Conservation (phyloP, 495 filamentous ascomycete species). For the Hypoxylon lienhwacheense region DNA sequence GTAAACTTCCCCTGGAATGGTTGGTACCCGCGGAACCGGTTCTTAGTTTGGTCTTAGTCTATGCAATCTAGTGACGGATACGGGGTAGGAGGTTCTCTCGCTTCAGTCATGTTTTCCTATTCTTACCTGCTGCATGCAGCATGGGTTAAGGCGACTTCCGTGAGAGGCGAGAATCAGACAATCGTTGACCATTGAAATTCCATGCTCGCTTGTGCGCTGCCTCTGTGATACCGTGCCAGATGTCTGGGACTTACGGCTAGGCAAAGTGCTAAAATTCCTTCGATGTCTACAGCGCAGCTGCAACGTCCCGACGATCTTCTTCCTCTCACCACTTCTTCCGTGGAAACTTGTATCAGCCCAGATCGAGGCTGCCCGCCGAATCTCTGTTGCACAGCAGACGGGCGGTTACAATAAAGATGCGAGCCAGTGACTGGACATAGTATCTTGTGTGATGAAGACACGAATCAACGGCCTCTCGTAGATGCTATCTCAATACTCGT, state of each 20-base stretch:
- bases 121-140: slow-evolving; percentile 12
- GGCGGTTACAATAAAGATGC: slow-evolving; percentile 21
- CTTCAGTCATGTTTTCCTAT: slow-evolving; percentile 19
- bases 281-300: slow-evolving; percentile 6
- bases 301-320: slow-evolving; percentile 10
- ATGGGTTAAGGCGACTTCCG: slow-evolving; percentile 22
- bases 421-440: slow-evolving; percentile 15
- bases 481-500: background rate
- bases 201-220: slow-evolving; percentile 22
- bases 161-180: slow-evolving; percentile 31
- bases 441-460: slow-evolving; percentile 15
- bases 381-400: slow-evolving; percentile 32
- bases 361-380: slow-evolving; percentile 33
- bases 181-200: slow-evolving; percentile 27
- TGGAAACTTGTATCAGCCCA: slow-evolving; percentile 17
- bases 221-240: slow-evolving; percentile 25
- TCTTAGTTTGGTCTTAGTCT: slow-evolving; percentile 8
- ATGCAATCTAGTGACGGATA: slow-evolving; percentile 12
- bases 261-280: slow-evolving; percentile 1
- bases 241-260: slow-evolving; percentile 21
- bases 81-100: slow-evolving; percentile 26
- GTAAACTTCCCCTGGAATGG: slow-evolving; percentile 26
- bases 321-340: slow-evolving; percentile 6
- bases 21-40: background rate
- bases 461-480: slow-evolving; percentile 8